phyloP scores from a whole-genome alignment of 1,139 yeast species.

The Yamadazyma buinensis region DNA sequence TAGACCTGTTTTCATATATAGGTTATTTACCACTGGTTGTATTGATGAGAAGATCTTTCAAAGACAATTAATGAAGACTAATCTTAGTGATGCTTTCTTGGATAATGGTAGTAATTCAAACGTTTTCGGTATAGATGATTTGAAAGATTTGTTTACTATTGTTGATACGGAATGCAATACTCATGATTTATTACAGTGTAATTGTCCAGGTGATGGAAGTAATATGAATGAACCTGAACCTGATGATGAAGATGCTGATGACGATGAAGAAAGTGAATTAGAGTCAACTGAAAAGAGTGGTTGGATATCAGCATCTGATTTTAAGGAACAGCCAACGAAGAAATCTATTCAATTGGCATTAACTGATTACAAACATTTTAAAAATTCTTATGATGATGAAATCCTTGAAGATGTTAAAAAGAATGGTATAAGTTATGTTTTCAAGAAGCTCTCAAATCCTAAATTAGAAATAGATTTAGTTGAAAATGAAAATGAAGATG shows the following conservation, averaged over 20 bases:
- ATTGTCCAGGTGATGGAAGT: slow-evolving; percentile 52
- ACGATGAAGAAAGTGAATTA: not conserved
- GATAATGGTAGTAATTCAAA: slow-evolving; percentile 46
- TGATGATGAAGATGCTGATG: not conserved
- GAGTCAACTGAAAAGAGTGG: slow-evolving; percentile 12
- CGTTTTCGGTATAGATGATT: slow-evolving; percentile 59
- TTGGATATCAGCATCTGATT: slow-evolving; percentile 55
- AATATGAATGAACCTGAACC: not conserved
- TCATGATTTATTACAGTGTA: slow-evolving; percentile 78
- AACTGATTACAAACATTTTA: slow-evolving; percentile 55
- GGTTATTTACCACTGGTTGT: slow-evolving; percentile 82
- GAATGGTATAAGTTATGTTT: slow-evolving; percentile 12
- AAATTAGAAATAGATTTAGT: too few relatives aligned
- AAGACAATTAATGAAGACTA: slow-evolving; percentile 84
- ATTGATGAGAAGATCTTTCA: slow-evolving; percentile 94
- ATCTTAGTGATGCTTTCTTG: slow-evolving; percentile 73
- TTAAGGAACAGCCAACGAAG: slow-evolving; percentile 30
- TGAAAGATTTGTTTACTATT: slow-evolving; percentile 72
- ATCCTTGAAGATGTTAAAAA: slow-evolving; percentile 7
- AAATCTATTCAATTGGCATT: slow-evolving; percentile 54
- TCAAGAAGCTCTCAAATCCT: slow-evolving; percentile 13
- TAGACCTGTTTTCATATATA: slow-evolving; percentile 73
- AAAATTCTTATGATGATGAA: slow-evolving; percentile 9
- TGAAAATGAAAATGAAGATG: too few relatives aligned
- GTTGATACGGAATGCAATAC: slow-evolving; percentile 61